A percentile compares a stretch with the other conserved stretches of the same genome.
Evolutionary conservation across 225 moss, liverwort and hornwort species (phyloP).

Genomic region (Sphagnum contortum): DNA sequence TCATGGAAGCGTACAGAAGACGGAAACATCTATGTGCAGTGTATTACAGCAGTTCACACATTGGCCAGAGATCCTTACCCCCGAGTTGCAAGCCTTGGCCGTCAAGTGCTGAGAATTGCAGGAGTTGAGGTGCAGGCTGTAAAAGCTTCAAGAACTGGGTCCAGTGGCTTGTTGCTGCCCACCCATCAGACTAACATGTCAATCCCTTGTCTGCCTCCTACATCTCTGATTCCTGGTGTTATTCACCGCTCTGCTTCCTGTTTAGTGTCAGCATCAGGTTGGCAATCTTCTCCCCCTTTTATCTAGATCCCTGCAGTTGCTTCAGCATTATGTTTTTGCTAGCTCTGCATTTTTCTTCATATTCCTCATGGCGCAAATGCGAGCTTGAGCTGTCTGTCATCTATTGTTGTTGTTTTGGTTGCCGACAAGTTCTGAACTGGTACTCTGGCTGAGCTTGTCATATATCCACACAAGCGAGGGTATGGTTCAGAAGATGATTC

Average conservation of each 20-base stretch:
- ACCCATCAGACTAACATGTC: slow-evolving; percentile 28
- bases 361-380: too few relatives aligned
- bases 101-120: slow-evolving; percentile 37
- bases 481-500: too few relatives aligned
- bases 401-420: too few relatives aligned
- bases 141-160: slow-evolving; percentile 20
- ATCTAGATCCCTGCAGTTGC: neutral
- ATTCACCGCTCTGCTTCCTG: slow-evolving; percentile 46
- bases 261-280: slow-evolving; percentile 53
- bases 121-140: slow-evolving; percentile 32
- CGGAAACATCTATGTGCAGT: slow-evolving; percentile 49
- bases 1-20: slow-evolving; percentile 41
- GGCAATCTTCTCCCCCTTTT: neutral
- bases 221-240: slow-evolving; percentile 27
- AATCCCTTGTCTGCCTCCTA: slow-evolving; percentile 36
- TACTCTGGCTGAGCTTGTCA: too few relatives aligned
- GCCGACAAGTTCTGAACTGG: too few relatives aligned
- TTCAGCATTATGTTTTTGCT: neutral
- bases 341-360: too few relatives aligned
- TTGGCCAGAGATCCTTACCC: slow-evolving; percentile 49
- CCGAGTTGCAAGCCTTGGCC: slow-evolving; percentile 47
- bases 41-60: slow-evolving; percentile 42
- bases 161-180: slow-evolving; percentile 12
- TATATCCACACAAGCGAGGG: too few relatives aligned
- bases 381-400: too few relatives aligned